A percentile compares a stretch with the other conserved stretches of the same genome.
Conservation (phyloP, 768 basidiomycete species). For the Lactifluus piperatus region DNA sequence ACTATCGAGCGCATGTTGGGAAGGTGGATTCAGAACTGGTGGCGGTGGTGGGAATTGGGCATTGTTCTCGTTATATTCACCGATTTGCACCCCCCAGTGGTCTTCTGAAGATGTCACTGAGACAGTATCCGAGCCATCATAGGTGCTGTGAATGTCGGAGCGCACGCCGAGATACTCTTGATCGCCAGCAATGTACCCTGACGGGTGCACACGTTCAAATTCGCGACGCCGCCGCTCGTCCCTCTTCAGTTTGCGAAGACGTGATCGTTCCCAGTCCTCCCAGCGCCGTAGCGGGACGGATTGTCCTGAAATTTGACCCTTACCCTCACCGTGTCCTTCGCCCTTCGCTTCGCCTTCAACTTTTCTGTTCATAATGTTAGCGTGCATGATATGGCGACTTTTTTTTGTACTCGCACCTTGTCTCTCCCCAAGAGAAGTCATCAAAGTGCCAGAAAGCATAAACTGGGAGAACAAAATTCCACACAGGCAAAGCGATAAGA, state of each 20-base stretch:
- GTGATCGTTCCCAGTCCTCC: constrained; percentile 99
- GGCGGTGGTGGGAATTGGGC: constrained; percentile 78
- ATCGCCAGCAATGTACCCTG: constrained; percentile 54
- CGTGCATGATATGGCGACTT: not conserved
- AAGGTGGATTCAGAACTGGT: constrained; percentile 44
- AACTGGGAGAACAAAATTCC: constrained; percentile 90
- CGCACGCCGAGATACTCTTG: constrained; percentile 54
- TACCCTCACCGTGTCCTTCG: constrained; percentile 66
- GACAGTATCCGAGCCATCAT: constrained; percentile 71
- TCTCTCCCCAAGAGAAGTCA: constrained; percentile 99
- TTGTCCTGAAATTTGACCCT: constrained; percentile 40
- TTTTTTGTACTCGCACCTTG: constrained; percentile 49
- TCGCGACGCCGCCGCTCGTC: constrained; percentile 78
- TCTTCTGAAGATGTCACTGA: constrained; percentile 87
- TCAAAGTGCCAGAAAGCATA: constrained; percentile 99
- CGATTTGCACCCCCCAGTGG: constrained; percentile 92
- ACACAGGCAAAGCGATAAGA: constrained; percentile 83
- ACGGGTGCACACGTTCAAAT: constrained; percentile 68
- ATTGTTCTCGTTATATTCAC: constrained; percentile 87
- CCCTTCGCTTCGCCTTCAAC: constrained; percentile 86
- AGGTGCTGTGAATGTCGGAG: constrained; percentile 43
- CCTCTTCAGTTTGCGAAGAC: constrained; percentile 81
- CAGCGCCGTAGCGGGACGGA: constrained; percentile 91
- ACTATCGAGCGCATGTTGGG: constrained; percentile 31
- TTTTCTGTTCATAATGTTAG: constrained; percentile 46